Evolutionary conservation across 257 asterid species (phyloP).

Genomic region (Gentiana straminea): DNA sequence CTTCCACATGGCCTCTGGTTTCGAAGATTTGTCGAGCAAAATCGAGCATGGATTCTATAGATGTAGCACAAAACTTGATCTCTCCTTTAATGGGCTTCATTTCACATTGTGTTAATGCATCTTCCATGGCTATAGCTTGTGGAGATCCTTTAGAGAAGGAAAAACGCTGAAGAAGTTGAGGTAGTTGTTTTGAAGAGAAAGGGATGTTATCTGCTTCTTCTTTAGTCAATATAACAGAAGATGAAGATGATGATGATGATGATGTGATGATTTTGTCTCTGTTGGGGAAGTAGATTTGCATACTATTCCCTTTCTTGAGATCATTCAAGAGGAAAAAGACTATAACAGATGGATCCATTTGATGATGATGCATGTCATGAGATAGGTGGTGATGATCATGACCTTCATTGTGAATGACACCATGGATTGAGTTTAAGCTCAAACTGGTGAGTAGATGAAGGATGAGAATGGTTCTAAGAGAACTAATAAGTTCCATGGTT

Average conservation of each 20-base stretch:
- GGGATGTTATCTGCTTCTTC: conserved; percentile 55
- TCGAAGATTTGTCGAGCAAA: conserved; percentile 36
- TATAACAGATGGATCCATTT: conserved; percentile 40
- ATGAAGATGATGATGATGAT: conserved; percentile 2
- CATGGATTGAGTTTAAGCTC: too few species aligned
- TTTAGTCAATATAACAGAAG: conserved; percentile 28
- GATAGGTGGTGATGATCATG: conserved; percentile 25
- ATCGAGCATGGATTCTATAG: conserved; percentile 53
- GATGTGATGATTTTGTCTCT: conserved; percentile 7
- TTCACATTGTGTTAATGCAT: conserved; percentile 59
- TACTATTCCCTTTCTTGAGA: conserved; percentile 35
- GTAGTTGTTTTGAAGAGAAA: conserved; percentile 38
- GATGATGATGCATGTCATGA: conserved; percentile 31
- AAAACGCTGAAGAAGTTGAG: conserved; percentile 34
- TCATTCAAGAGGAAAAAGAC: conserved; percentile 58
- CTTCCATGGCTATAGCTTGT: conserved; percentile 57
- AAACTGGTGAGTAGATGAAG: conserved; percentile 21
- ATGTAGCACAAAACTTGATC: conserved; percentile 62
- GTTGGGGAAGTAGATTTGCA: conserved; percentile 48
- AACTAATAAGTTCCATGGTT: conserved; percentile 18
- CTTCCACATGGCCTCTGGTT: conserved; percentile 12
- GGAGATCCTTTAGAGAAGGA: conserved; percentile 44
- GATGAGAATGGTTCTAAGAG: conserved; percentile 13
- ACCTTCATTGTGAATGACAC: too few species aligned
- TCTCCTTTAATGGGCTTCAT: conserved; percentile 44